Evolutionary conservation across 208 protist genomes (phyloP).

Genomic region (Lotmaria passim): DNA sequence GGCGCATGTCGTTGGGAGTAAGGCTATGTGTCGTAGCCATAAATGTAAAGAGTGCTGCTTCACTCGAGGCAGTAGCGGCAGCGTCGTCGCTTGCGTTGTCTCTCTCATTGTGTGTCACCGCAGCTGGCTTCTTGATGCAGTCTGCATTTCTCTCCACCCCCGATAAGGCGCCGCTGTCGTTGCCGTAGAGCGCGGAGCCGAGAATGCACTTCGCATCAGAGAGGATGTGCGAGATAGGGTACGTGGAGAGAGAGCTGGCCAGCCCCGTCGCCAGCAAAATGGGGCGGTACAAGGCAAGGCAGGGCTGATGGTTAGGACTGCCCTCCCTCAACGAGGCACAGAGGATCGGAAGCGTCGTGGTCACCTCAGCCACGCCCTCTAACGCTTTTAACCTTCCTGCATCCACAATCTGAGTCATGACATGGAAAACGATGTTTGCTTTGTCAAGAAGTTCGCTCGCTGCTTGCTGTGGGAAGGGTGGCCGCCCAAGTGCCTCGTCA

Average conservation of each 20-base stretch:
- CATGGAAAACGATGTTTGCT: slow-evolving; percentile 25
- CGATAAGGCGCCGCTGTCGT: no score
- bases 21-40: slow-evolving; percentile 46
- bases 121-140: no score
- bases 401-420: slow-evolving; percentile 20
- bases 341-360: slow-evolving; percentile 74
- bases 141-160: no score
- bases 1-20: slow-evolving; percentile 42
- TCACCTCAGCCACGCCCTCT: slow-evolving; percentile 38
- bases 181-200: slow-evolving; percentile 4
- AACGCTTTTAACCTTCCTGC: slow-evolving; percentile 34
- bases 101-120: no score
- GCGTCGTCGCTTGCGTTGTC: not conserved
- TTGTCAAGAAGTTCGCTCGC: slow-evolving; percentile 21
- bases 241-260: slow-evolving; percentile 51
- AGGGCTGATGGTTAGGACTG: slow-evolving; percentile 45
- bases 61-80: slow-evolving; percentile 12
- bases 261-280: slow-evolving; percentile 43
- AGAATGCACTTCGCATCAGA: slow-evolving; percentile 46
- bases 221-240: slow-evolving; percentile 61
- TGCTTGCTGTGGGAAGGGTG: slow-evolving; percentile 62
- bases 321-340: slow-evolving; percentile 70
- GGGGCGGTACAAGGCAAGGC: slow-evolving; percentile 47
- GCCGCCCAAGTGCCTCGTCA: slow-evolving; percentile 57
- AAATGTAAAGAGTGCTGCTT: slow-evolving; percentile 56